A percentile compares a stretch with the other conserved stretches of the same genome.
These are phyloP conservation scores for Encephalitozoon intestinalis DNA, from an alignment of 371 early-diverging fungal species.

Conservation along the genomic window DNA sequence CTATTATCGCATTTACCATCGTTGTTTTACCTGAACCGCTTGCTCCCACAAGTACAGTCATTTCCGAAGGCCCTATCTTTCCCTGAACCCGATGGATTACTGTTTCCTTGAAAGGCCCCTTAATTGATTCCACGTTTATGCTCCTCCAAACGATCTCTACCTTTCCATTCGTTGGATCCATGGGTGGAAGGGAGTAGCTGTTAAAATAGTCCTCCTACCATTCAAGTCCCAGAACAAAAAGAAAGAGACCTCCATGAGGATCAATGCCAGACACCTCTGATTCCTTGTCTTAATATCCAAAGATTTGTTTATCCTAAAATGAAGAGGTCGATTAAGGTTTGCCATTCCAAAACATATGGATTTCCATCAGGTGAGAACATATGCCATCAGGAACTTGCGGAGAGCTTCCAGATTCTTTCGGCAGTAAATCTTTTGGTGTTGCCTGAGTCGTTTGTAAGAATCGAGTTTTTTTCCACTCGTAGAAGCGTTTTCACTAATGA, in stretches of 20 bases:
- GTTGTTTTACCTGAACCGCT: slow-evolving; percentile 64
- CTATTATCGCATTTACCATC: slow-evolving; percentile 25
- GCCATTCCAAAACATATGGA: neutral
- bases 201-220: neutral
- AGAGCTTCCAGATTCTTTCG: neutral
- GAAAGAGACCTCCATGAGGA: neutral
- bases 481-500: neutral
- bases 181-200: neutral
- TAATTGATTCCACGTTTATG: neutral
- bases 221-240: neutral
- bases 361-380: neutral
- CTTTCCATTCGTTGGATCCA: neutral
- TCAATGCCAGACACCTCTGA: neutral
- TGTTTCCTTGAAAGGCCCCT: neutral
- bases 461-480: neutral
- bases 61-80: neutral
- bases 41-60: slow-evolving; percentile 71
- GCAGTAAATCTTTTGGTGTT: neutral
- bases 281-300: neutral
- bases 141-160: slow-evolving; percentile 18
- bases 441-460: neutral
- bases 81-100: neutral
- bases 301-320: neutral
- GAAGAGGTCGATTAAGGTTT: slow-evolving; percentile 6
- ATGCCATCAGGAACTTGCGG: neutral